phyloP scores from a whole-genome alignment of 2,329 filamentous ascomycete species.

The Phaeosphaeriaceae sp. region DNA sequence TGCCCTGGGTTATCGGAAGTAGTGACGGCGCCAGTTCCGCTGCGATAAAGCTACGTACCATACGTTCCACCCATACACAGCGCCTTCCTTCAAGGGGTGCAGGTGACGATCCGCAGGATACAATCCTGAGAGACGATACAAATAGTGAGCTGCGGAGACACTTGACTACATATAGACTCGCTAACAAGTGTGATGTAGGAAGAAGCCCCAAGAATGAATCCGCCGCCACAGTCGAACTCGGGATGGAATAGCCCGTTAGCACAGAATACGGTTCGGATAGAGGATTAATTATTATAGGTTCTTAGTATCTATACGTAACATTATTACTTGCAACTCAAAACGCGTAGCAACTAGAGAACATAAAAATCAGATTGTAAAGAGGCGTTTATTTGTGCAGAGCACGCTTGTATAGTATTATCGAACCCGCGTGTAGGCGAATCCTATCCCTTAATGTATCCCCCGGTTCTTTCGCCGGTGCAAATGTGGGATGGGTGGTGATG shows the following conservation, averaged over 20 bases:
- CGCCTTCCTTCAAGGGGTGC: slow-evolving; percentile 2
- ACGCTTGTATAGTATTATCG: too few species aligned
- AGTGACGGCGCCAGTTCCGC: background rate
- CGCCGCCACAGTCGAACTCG: slow-evolving; percentile 4
- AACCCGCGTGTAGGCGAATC: too few species aligned
- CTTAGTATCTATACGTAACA: too few species aligned
- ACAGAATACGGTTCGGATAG: slow-evolving; percentile 2
- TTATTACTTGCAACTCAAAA: too few species aligned
- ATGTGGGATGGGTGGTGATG: too few species aligned
- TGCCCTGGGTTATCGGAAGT: slow-evolving; percentile 1
- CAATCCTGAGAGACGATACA: background rate
- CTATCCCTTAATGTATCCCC: too few species aligned
- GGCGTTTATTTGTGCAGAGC: too few species aligned
- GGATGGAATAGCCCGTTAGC: slow-evolving; percentile 1
- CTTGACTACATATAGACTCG: slow-evolving; percentile 2
- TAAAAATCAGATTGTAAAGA: too few species aligned
- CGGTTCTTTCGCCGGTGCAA: too few species aligned
- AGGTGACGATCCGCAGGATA: slow-evolving; percentile 2
- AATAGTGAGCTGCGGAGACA: slow-evolving; percentile 5
- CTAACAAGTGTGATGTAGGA: background rate
- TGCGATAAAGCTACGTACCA: slow-evolving; percentile 1
- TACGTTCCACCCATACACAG: slow-evolving; percentile 1
- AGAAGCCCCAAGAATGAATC: background rate
- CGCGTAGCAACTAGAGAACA: too few species aligned
- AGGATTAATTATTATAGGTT: background rate